Percentiles rank a stretch among this genome's conserved stretches.
These are phyloP conservation scores for Coemansia sp. DNA, from an alignment of 192 early-diverging fungal genomes.

Conservation along the genomic window DNA sequence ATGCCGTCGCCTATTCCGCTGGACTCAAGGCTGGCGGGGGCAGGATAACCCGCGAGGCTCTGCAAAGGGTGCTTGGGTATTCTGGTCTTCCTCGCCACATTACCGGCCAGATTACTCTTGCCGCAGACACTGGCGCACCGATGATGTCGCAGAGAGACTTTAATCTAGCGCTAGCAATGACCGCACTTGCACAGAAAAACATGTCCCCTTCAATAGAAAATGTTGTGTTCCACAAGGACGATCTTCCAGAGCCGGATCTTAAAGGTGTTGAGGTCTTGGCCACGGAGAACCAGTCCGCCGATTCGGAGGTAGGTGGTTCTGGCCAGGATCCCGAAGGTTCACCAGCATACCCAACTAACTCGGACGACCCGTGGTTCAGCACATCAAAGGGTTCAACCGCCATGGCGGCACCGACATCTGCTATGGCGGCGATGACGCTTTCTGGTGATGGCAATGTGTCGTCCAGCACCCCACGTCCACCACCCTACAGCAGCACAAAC, in stretches of 20 bases:
- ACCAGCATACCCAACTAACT: conserved; percentile 34
- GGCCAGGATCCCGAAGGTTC: not conserved
- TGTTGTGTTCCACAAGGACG: conserved; percentile 64
- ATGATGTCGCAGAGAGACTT: conserved; percentile 61
- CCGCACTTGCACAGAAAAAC: conserved; percentile 76
- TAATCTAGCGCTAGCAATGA: conserved; percentile 67
- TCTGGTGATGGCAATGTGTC: conserved; percentile 9
- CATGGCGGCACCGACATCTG: conserved; percentile 20
- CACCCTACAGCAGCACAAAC: not conserved
- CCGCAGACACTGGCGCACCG: conserved; percentile 32
- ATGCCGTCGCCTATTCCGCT: conserved; percentile 41
- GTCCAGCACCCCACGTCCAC: conserved; percentile 4
- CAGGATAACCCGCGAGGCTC: conserved; percentile 41
- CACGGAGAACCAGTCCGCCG: conserved; percentile 5
- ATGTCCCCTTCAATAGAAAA: conserved; percentile 71
- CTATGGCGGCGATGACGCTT: conserved; percentile 28
- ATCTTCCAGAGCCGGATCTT: conserved; percentile 63
- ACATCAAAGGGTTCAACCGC: conserved; percentile 19
- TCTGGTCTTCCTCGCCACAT: conserved; percentile 44
- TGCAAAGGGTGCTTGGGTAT: conserved; percentile 30
- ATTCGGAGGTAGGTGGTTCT: not conserved
- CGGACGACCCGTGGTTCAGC: conserved; percentile 62
- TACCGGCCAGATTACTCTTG: conserved; percentile 36
- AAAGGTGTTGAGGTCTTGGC: conserved; percentile 59
- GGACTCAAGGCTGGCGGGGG: conserved; percentile 42